Conservation (phyloP, 2,329 filamentous ascomycete genomes). For the Cercospora sesami region DNA sequence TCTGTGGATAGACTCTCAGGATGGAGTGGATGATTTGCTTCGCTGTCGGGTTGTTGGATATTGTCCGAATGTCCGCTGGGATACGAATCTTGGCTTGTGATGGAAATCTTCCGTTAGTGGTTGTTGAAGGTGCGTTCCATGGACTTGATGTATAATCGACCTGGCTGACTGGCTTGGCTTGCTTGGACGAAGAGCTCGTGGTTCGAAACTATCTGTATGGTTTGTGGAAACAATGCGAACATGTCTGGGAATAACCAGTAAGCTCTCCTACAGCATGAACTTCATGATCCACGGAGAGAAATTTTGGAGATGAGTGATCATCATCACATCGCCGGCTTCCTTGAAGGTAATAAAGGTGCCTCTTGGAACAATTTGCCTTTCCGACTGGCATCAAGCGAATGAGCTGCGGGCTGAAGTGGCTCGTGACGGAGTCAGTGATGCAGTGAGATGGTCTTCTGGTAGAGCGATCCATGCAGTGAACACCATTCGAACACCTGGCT, state of each 20-base stretch:
- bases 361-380: background rate
- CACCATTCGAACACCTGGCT: background rate
- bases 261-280: background rate
- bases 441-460: background rate
- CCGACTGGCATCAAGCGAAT: background rate
- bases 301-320: background rate
- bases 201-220: background rate
- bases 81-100: background rate
- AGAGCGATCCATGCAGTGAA: background rate
- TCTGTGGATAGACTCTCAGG: background rate
- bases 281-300: background rate
- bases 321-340: background rate
- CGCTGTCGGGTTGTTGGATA: background rate
- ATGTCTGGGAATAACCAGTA: background rate
- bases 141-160: background rate
- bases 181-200: background rate
- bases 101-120: background rate
- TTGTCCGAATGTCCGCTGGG: background rate
- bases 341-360: background rate
- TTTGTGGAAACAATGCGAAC: background rate
- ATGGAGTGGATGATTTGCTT: conserved; percentile 32
- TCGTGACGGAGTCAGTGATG: background rate
- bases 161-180: background rate
- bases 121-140: background rate
- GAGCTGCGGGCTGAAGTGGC: background rate